These are phyloP conservation scores for Penicillium canariense DNA, from an alignment of 495 filamentous ascomycete species.

Conservation along the genomic window DNA sequence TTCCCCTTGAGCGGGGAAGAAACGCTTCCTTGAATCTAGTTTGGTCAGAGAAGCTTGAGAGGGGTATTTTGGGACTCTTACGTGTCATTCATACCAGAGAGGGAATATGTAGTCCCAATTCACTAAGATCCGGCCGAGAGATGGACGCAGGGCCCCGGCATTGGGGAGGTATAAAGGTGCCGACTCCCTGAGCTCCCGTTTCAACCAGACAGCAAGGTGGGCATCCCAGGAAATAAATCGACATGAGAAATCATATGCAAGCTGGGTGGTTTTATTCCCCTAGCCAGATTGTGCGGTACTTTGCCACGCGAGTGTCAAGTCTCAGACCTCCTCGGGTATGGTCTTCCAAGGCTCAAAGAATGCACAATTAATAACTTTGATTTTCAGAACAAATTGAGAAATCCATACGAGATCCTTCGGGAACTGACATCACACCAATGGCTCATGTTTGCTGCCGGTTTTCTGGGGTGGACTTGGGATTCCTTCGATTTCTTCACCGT, in stretches of 20 bases:
- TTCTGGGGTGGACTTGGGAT: slow-evolving; percentile 41
- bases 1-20: neutral
- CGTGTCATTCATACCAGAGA: no score
- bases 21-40: neutral
- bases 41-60: neutral
- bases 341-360: neutral
- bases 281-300: slow-evolving; percentile 32
- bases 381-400: slow-evolving; percentile 19
- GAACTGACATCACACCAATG: slow-evolving; percentile 40
- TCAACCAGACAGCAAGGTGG: neutral
- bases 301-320: slow-evolving; percentile 32
- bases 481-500: slow-evolving; percentile 44
- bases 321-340: slow-evolving; percentile 29
- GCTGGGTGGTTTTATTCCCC: slow-evolving; percentile 42
- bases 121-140: neutral
- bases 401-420: slow-evolving; percentile 28
- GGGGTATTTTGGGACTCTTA: no score
- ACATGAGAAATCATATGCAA: slow-evolving; percentile 42
- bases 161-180: neutral
- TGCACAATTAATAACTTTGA: neutral
- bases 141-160: neutral
- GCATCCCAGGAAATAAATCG: neutral
- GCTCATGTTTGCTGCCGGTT: slow-evolving; percentile 37
- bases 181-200: neutral
- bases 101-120: neutral